A percentile compares a stretch with the other conserved stretches of the same genome.
Evolutionary conservation across 2,329 filamentous ascomycete genomes (phyloP).

Genomic region (Aspergillus ochraceoroseus): DNA sequence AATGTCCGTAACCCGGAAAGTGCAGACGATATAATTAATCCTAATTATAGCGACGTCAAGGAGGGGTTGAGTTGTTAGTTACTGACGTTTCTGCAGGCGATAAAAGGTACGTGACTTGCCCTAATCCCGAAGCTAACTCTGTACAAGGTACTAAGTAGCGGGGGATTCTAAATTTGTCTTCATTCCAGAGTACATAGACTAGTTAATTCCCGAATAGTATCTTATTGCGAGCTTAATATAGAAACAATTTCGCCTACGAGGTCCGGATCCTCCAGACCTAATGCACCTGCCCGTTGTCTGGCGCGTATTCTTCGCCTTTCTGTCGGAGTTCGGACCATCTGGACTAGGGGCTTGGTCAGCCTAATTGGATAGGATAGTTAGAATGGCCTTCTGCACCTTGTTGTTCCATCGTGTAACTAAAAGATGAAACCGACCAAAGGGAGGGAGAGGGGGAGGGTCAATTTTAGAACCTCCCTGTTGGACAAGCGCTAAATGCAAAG

Average conservation of each 20-base stretch:
- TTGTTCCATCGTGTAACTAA: too few species aligned
- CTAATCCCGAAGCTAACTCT: too few species aligned
- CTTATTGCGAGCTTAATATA: constrained; percentile 4
- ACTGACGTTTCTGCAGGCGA: background rate
- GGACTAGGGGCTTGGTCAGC: too few species aligned
- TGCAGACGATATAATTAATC: background rate
- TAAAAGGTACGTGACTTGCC: constrained; percentile 6
- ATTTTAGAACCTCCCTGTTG: too few species aligned
- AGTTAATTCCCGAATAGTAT: background rate
- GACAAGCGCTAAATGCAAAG: too few species aligned
- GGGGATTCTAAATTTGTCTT: constrained; percentile 9
- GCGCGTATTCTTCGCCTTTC: constrained; percentile 6
- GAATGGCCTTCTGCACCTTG: too few species aligned
- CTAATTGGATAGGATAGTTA: too few species aligned
- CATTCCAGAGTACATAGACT: constrained; percentile 3
- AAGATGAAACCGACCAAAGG: too few species aligned
- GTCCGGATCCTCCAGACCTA: constrained; percentile 4
- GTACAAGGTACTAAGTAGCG: background rate
- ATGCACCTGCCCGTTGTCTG: constrained; percentile 9
- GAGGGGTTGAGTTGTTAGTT: background rate
- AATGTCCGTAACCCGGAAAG: too few species aligned
- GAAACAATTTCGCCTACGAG: constrained; percentile 2
- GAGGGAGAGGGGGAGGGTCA: too few species aligned
- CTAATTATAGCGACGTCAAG: constrained; percentile 6
- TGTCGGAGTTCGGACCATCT: background rate